phyloP scores from a whole-genome alignment of 345 rosid genomes.

The Camelina laxa region DNA sequence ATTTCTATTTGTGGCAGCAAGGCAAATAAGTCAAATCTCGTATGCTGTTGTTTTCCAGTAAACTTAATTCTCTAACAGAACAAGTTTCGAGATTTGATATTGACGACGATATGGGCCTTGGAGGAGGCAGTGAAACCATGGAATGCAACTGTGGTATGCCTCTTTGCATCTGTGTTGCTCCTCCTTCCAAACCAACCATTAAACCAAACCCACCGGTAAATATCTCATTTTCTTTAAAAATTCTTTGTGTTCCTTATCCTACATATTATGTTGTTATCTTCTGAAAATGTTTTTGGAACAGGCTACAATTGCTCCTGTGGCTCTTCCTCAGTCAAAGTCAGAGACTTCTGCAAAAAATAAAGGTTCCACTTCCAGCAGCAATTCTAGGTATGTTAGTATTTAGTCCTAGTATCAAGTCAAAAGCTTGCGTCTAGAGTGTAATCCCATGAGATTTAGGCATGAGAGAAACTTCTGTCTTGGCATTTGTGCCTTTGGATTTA shows the following conservation, averaged over 20 bases:
- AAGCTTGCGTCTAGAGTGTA: neutral
- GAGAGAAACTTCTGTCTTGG: too few relatives aligned
- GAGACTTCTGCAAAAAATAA: conserved; percentile 53
- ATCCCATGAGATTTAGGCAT: neutral
- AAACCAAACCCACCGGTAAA: conserved; percentile 49
- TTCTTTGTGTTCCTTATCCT: neutral
- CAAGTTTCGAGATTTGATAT: conserved; percentile 61
- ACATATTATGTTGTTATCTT: neutral
- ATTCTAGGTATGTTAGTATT: conserved; percentile 50
- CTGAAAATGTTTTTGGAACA: conserved; percentile 32
- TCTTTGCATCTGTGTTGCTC: conserved; percentile 82
- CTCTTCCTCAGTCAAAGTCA: conserved; percentile 46
- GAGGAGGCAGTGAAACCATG: conserved; percentile 42
- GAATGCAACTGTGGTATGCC: conserved; percentile 99
- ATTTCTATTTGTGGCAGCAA: conserved; percentile 10
- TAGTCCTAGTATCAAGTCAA: conserved; percentile 3
- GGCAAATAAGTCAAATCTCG: conserved; percentile 36
- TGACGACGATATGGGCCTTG: conserved; percentile 46
- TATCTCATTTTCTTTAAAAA: neutral
- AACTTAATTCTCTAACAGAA: conserved; percentile 53
- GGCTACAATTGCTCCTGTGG: conserved; percentile 46
- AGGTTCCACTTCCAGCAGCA: conserved; percentile 68
- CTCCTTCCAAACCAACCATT: conserved; percentile 53
- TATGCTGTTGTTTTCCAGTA: conserved; percentile 48
- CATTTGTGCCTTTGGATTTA: neutral